These are phyloP conservation scores for Pholiota adiposa DNA, from an alignment of 1,284 basidiomycete genomes.

Conservation along the genomic window DNA sequence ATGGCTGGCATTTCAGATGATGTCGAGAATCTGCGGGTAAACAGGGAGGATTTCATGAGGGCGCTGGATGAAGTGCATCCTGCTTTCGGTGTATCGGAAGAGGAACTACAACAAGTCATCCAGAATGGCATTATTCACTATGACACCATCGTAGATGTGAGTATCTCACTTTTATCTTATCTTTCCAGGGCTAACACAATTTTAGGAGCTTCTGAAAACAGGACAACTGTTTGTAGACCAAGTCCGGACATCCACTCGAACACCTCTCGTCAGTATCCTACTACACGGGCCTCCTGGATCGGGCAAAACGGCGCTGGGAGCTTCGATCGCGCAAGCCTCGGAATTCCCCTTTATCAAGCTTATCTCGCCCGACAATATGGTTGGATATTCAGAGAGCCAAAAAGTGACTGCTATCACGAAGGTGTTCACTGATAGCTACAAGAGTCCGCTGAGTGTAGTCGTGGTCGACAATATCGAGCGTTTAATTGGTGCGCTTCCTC, in stretches of 20 bases:
- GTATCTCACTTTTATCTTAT: constrained; percentile 33
- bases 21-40: constrained; percentile 92
- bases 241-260: constrained; percentile 88
- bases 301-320: constrained; percentile 96
- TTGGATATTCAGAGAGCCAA: constrained; percentile 89
- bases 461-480: constrained; percentile 97
- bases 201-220: constrained; percentile 86
- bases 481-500: constrained; percentile 67
- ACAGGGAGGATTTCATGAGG: constrained; percentile 86
- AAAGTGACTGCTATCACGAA: constrained; percentile 95
- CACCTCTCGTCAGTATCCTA: constrained; percentile 91
- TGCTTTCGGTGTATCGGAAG: constrained; percentile 97
- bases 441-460: constrained; percentile 95
- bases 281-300: constrained; percentile 90
- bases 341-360: constrained; percentile 99
- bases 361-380: constrained; percentile 96
- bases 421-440: constrained; percentile 96
- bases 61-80: constrained; percentile 96
- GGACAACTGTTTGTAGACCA: constrained; percentile 96
- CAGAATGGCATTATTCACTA: constrained; percentile 98
- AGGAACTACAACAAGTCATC: constrained; percentile 92
- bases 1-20: constrained; percentile 97
- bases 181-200: constrained; percentile 7
- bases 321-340: constrained; percentile 92
- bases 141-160: constrained; percentile 73